A percentile compares a stretch with the other conserved stretches of the same genome.
Evolutionary conservation across 192 early-diverging fungal genomes (phyloP).

Genomic region (Rhizoclosmatium sp.): DNA sequence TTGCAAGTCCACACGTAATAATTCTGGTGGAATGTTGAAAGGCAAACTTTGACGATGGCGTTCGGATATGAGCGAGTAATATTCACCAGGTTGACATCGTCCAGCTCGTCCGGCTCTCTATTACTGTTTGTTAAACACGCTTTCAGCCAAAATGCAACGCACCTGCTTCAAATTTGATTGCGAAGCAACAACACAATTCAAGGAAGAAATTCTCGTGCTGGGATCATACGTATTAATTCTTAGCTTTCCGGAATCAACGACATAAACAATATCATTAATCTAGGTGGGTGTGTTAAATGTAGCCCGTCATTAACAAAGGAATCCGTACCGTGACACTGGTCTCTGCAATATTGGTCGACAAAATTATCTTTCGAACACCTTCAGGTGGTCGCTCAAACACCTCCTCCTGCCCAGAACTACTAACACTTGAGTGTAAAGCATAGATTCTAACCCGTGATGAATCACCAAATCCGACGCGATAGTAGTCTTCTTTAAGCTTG

Average conservation of each 20-base stretch:
- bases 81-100: constrained; percentile 71
- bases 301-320: constrained; percentile 17
- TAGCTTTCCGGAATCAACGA: constrained; percentile 78
- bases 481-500: constrained; percentile 55
- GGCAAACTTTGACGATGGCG: constrained; percentile 41
- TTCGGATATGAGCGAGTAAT: constrained; percentile 61
- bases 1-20: constrained; percentile 82
- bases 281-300: not conserved
- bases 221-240: constrained; percentile 71
- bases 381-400: constrained; percentile 70
- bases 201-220: constrained; percentile 45
- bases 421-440: constrained; percentile 73
- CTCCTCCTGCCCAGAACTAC: constrained; percentile 71
- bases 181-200: constrained; percentile 46
- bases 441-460: constrained; percentile 38
- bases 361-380: constrained; percentile 75
- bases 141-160: constrained; percentile 17
- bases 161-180: constrained; percentile 59
- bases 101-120: constrained; percentile 89
- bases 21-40: constrained; percentile 69
- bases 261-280: constrained; percentile 80
- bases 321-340: constrained; percentile 78
- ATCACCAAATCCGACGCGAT: constrained; percentile 61
- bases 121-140: constrained; percentile 59
- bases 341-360: constrained; percentile 85